Percentiles rank a stretch among this genome's conserved stretches.
Evolutionary conservation across 129 eudicot genomes (phyloP).

Genomic region (Flaveria linearis): DNA sequence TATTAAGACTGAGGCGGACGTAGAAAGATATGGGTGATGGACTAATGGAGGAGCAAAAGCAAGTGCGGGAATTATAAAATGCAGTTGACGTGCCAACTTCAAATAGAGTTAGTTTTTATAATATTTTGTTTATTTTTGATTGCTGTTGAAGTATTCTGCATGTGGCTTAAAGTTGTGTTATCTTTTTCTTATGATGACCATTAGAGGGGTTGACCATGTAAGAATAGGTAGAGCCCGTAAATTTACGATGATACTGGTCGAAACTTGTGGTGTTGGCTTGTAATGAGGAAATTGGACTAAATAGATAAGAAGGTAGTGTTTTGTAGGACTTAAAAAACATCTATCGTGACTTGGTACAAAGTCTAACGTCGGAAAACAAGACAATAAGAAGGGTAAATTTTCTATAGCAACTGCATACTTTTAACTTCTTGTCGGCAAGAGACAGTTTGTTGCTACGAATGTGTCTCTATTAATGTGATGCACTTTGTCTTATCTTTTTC

Average conservation of each 20-base stretch:
- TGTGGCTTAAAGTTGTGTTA: conserved; percentile 7
- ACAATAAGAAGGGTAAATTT: background rate
- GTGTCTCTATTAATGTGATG: background rate
- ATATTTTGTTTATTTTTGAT: background rate
- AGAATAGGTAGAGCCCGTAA: conserved; percentile 13
- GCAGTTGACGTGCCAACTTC: conserved; percentile 15
- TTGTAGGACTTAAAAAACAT: background rate
- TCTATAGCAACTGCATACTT: background rate
- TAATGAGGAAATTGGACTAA: background rate
- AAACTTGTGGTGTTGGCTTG: conserved; percentile 2
- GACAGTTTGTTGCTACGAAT: background rate
- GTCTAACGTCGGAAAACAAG: background rate
- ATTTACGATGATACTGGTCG: conserved; percentile 1
- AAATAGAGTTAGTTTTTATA: background rate
- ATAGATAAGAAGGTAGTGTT: background rate
- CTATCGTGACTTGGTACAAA: background rate
- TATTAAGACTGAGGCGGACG: conserved; percentile 7
- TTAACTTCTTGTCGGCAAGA: conserved; percentile 1
- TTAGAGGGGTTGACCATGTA: conserved; percentile 12
- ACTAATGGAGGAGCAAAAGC: conserved; percentile 9
- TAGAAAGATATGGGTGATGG: conserved; percentile 6
- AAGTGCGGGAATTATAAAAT: conserved; percentile 10
- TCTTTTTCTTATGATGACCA: conserved; percentile 22
- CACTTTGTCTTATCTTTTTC: background rate
- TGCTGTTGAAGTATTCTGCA: background rate